Base-by-base conservation (phyloP, 495 filamentous ascomycete species). In the Talaromyces borbonicus region DNA sequence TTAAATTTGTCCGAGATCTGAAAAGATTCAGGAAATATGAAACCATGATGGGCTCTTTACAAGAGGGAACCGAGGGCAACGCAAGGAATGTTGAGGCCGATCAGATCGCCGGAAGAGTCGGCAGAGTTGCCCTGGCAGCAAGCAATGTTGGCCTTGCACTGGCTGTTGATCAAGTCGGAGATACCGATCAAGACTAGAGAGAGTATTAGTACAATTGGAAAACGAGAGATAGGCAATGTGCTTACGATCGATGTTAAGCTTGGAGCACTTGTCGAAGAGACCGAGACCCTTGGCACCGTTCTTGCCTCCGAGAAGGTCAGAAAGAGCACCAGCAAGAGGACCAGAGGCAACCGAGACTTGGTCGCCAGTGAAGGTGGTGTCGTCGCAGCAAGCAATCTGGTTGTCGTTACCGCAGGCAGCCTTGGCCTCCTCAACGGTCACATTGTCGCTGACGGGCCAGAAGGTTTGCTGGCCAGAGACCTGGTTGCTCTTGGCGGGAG, bases 101-200 rank as follows among this genome's bases (percentile, higher is more conserved):
- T 36, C 26, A 71, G 57, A 37, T 65, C 64, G 7, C 54, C 50
- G 52, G 54, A 63, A 49, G 71, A 62, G 24, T 45, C 50, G 49
- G 57, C 59, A 22, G 56, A 59, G 35, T 63, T 68, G 56, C 66
- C 57, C 49, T 68, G 65, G 57, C 70, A 75, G 61, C 72, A 74
- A 49, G 69, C 72, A 52, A 70, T 66, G 53, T 67, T 71, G 67
- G 73, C 68, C 60, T 73, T 72, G 65, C 72, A 75, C 55, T 68
- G 53, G 61, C 58, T 62, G 54, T 74, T 62, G 49, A 74, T 62
- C 31, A 71, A 25, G 46, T 75, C 68, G 41, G 62, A 45, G 24
- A 69, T 33, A 45, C 62, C 61, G 46, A 75, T 48, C 24, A 64
- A 61, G 45, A 64, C 56, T 16, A 42, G 18, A 56, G 37, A 46